Conservation (phyloP, 2,329 filamentous ascomycete species). For the Fusarium clavum region DNA sequence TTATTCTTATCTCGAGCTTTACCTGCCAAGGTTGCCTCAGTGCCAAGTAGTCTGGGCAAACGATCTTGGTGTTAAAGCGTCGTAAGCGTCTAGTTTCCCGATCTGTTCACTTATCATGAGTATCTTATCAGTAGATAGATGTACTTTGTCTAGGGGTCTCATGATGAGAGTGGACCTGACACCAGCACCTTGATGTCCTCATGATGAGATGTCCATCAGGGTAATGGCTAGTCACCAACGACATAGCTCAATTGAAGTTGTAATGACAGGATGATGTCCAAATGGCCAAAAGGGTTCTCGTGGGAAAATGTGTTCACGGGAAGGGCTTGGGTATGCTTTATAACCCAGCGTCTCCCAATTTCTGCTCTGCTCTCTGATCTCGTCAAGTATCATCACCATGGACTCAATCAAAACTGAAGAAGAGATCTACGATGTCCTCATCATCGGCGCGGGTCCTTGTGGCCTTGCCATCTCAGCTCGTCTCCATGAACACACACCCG, state of each 20-base stretch:
- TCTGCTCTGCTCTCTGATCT: not conserved
- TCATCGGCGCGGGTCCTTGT: conserved; percentile 80
- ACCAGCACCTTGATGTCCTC: conserved; percentile 35
- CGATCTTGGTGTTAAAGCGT: not conserved
- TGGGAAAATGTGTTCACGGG: not conserved
- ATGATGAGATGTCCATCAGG: conserved; percentile 40
- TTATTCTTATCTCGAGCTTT: not conserved
- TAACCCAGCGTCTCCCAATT: not conserved
- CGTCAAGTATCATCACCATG: not conserved
- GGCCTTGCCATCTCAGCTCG: conserved; percentile 80
- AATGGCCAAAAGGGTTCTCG: conserved; percentile 30
- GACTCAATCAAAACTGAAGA: conserved; percentile 37
- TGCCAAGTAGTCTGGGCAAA: not conserved
- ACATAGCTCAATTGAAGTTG: not conserved
- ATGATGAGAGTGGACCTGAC: conserved; percentile 24
- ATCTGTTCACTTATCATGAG: not conserved
- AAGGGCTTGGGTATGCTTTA: not conserved
- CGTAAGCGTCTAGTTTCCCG: not conserved
- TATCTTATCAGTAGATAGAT: not conserved
- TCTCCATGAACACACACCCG: conserved; percentile 77
- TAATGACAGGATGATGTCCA: not conserved
- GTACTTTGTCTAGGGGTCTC: not conserved
- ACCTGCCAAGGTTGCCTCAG: not conserved
- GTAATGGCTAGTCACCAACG: conserved; percentile 9
- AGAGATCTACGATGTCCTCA: conserved; percentile 72